Evolutionary conservation across 208 protist genomes (phyloP).

Genomic region (Acanthamoeba rhysodes): DNA sequence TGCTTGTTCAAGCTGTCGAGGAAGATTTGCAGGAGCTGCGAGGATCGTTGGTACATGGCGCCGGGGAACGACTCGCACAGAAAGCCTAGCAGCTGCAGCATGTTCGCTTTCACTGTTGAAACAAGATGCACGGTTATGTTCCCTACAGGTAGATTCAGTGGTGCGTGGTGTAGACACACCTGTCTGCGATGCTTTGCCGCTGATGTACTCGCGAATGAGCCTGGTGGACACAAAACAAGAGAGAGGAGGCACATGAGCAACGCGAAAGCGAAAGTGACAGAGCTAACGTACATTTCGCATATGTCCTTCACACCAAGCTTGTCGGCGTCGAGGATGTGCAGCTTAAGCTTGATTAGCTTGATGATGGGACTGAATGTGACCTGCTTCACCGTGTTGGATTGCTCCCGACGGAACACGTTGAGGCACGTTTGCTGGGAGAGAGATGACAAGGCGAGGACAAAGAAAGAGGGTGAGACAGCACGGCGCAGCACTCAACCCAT

Average conservation of each 20-base stretch:
- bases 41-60: conserved; percentile 70
- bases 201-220: conserved; percentile 66
- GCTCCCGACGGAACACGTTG: conserved; percentile 74
- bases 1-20: conserved; percentile 76
- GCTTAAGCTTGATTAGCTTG: conserved; percentile 78
- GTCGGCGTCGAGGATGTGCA: conserved; percentile 73
- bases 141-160: neutral
- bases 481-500: neutral
- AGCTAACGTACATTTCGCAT: conserved; percentile 62
- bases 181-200: conserved; percentile 66
- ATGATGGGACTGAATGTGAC: conserved; percentile 72
- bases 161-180: neutral
- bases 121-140: neutral
- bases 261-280: neutral
- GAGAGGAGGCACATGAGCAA: neutral
- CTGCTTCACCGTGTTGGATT: conserved; percentile 80
- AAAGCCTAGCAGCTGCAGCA: conserved; percentile 74
- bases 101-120: conserved; percentile 59
- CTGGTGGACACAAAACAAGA: neutral
- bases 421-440: conserved; percentile 67
- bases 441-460: neutral
- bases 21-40: conserved; percentile 77
- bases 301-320: conserved; percentile 77
- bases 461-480: neutral
- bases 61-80: conserved; percentile 71